These are phyloP conservation scores for Astraeus odoratus DNA, from an alignment of 768 basidiomycete species.

Conservation along the genomic window DNA sequence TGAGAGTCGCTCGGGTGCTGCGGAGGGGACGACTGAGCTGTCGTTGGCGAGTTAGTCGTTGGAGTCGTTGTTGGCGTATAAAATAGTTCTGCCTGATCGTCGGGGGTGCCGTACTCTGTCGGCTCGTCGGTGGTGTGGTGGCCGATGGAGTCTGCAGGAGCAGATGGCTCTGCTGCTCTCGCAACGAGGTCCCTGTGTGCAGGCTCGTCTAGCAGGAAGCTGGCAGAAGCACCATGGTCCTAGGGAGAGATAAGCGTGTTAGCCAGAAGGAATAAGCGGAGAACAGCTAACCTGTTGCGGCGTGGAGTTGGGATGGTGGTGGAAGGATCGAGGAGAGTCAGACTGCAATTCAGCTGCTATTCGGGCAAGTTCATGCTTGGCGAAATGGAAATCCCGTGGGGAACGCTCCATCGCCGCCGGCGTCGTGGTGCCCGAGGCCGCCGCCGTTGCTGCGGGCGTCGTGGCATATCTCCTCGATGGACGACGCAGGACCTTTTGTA, in stretches of 20 bases:
- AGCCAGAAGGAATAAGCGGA: not conserved
- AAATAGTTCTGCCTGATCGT: conserved; percentile 41
- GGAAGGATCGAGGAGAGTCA: not conserved
- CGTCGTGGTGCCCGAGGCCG: not conserved
- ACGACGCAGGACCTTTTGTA: conserved; percentile 54
- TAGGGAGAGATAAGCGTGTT: not conserved
- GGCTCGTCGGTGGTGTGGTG: not conserved
- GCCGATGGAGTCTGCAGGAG: not conserved
- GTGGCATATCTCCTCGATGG: conserved; percentile 59
- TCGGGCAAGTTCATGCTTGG: conserved; percentile 43
- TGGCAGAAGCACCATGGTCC: not conserved
- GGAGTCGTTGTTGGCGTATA: conserved; percentile 59
- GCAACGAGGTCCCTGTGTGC: not conserved
- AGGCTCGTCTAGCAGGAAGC: conserved; percentile 5
- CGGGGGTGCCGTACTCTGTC: not conserved
- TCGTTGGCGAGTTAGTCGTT: conserved; percentile 36
- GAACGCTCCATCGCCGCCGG: not conserved
- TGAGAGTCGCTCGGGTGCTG: conserved; percentile 11
- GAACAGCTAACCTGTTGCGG: not conserved
- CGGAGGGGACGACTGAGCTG: conserved; percentile 23
- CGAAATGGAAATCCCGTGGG: conserved; percentile 45
- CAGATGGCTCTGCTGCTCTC: not conserved
- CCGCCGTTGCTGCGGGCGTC: not conserved
- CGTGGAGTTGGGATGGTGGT: not conserved
- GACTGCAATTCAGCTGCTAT: conserved; percentile 26